Conservation (phyloP, 768 basidiomycete genomes). For the Crepidotus variabilis region DNA sequence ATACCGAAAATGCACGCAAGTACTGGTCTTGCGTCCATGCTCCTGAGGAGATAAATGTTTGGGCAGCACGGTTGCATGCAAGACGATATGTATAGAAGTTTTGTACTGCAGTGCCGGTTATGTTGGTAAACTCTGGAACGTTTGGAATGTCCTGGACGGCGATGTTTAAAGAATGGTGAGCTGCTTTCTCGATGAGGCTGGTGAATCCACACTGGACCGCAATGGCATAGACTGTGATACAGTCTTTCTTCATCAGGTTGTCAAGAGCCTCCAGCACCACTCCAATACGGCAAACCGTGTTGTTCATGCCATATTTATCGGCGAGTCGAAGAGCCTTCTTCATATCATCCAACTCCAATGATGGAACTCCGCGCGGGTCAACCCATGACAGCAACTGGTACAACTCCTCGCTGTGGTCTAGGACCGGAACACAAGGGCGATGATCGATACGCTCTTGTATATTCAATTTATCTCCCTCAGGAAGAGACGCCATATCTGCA, state of each 20-base stretch:
- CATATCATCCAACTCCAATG: constrained; percentile 1
- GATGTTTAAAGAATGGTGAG: constrained; percentile 25
- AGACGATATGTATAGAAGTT: constrained; percentile 15
- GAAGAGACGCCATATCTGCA: constrained; percentile 23
- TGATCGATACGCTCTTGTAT: constrained; percentile 6
- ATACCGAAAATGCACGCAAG: background rate
- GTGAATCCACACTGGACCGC: constrained; percentile 3
- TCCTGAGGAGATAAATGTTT: constrained; percentile 1
- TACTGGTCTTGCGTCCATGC: constrained; percentile 1
- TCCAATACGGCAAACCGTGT: background rate
- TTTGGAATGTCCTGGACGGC: constrained; percentile 30
- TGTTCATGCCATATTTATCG: constrained; percentile 9
- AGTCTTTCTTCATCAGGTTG: constrained; percentile 1
- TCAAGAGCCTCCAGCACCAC: background rate
- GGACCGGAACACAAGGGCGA: constrained; percentile 6
- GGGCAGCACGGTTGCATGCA: constrained; percentile 9
- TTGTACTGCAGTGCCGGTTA: constrained; percentile 32
- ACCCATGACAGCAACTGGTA: constrained; percentile 11
- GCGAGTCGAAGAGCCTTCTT: constrained; percentile 5
- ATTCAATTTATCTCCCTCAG: constrained; percentile 8
- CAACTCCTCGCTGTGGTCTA: constrained; percentile 10
- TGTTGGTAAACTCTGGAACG: constrained; percentile 31
- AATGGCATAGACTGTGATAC: constrained; percentile 4
- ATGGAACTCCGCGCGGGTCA: constrained; percentile 7
- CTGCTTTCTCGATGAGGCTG: constrained; percentile 5